Percentiles rank a stretch among this genome's conserved stretches.
Conservation (phyloP, 148 eudicot species). For the Rhododendron simsii region DNA sequence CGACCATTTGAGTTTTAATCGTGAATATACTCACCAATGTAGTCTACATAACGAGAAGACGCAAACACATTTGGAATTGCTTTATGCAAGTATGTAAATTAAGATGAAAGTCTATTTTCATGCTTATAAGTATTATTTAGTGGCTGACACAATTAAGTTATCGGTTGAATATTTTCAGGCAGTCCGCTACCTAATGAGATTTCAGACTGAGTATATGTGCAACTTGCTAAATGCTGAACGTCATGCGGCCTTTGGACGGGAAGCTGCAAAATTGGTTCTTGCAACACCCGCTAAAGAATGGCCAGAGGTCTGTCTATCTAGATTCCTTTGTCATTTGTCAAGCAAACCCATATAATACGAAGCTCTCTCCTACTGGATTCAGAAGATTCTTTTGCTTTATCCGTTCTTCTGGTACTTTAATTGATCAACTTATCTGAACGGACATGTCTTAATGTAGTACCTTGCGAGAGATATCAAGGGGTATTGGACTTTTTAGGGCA, state of each 20-base stretch:
- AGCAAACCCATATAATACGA: no score
- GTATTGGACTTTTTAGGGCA: not conserved
- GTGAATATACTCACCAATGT: not conserved
- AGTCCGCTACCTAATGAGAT: conserved; percentile 88
- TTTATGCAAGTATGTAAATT: not conserved
- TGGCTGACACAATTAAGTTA: not conserved
- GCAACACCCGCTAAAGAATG: conserved; percentile 25
- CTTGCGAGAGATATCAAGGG: not conserved
- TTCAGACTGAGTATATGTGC: conserved; percentile 74
- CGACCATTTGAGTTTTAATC: not conserved
- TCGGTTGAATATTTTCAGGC: conserved; percentile 43
- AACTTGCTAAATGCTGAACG: conserved; percentile 70
- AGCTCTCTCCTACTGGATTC: no score
- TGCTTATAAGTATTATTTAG: not conserved
- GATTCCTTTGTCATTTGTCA: not conserved
- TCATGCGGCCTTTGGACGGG: conserved; percentile 74
- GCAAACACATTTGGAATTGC: not conserved
- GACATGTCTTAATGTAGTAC: not conserved
- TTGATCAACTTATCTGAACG: not conserved
- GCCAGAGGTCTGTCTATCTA: conserved; percentile 30
- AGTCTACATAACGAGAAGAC: not conserved
- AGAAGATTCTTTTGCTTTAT: not conserved
- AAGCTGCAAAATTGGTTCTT: conserved; percentile 83
- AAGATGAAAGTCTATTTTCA: not conserved
- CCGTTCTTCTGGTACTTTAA: not conserved